phyloP scores from a whole-genome alignment of 768 basidiomycete genomes.

The Boletus sp. region DNA sequence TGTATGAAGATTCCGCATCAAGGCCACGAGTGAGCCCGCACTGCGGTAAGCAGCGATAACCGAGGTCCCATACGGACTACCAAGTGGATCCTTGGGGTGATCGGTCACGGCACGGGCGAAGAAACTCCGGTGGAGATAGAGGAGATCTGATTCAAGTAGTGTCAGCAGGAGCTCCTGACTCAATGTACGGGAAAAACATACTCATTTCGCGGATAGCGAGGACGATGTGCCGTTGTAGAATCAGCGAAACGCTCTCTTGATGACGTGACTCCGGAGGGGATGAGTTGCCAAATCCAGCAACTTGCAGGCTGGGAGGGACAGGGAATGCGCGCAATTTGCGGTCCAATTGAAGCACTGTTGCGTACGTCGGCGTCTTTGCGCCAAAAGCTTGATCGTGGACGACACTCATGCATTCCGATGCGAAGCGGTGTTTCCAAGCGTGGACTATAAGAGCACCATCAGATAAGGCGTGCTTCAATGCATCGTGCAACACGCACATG shows the following conservation, averaged over 20 bases:
- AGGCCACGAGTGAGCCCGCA: conserved; percentile 64
- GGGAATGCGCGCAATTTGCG: conserved; percentile 66
- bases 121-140: conserved; percentile 71
- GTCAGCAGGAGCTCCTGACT: conserved; percentile 14
- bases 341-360: conserved; percentile 64
- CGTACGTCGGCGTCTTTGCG: conserved; percentile 64
- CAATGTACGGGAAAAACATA: conserved; percentile 32
- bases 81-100: conserved; percentile 69
- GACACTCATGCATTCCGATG: conserved; percentile 64
- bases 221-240: conserved; percentile 63
- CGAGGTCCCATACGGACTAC: conserved; percentile 68
- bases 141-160: conserved; percentile 43
- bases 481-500: conserved; percentile 43
- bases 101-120: conserved; percentile 72
- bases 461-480: neutral
- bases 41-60: conserved; percentile 74
- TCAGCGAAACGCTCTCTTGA: conserved; percentile 39
- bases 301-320: conserved; percentile 61
- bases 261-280: conserved; percentile 40
- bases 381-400: conserved; percentile 72
- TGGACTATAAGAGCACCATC: conserved; percentile 40
- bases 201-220: conserved; percentile 68
- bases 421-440: conserved; percentile 68
- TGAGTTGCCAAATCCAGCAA: conserved; percentile 61
- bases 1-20: conserved; percentile 65